Evolutionary conservation across 768 basidiomycete species (phyloP).

Genomic region (Hortiboletus campestris): DNA sequence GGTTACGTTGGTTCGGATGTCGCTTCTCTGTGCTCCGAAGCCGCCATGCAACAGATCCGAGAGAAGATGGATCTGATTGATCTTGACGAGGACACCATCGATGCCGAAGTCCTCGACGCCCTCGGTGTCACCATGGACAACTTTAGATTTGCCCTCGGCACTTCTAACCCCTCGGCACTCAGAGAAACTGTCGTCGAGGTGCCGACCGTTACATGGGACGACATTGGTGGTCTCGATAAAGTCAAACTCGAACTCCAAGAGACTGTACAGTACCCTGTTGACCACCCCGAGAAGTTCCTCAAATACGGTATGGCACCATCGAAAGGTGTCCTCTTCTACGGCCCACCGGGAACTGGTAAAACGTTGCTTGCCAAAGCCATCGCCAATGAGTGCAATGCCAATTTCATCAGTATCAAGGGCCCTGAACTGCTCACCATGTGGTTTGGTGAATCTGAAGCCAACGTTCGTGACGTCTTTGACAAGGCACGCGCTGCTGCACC

Average conservation of each 20-base stretch:
- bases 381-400: slow-evolving; percentile 99
- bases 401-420: slow-evolving; percentile 99
- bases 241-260: slow-evolving; percentile 99
- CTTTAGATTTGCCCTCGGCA: slow-evolving; percentile 98
- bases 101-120: slow-evolving; percentile 97
- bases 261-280: slow-evolving; percentile 99
- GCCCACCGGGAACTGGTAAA: slow-evolving; percentile 99
- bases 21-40: slow-evolving; percentile 96
- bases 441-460: slow-evolving; percentile 99
- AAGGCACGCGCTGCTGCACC: slow-evolving; percentile 99
- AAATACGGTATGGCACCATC: slow-evolving; percentile 99
- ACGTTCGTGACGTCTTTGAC: slow-evolving; percentile 99
- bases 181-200: slow-evolving; percentile 99
- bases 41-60: slow-evolving; percentile 99
- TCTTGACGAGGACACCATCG: slow-evolving; percentile 96
- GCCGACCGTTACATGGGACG: slow-evolving; percentile 98
- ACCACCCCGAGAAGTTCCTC: slow-evolving; percentile 99
- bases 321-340: slow-evolving; percentile 99
- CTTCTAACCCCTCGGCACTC: slow-evolving; percentile 96
- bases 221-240: slow-evolving; percentile 98
- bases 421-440: slow-evolving; percentile 99
- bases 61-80: slow-evolving; percentile 99
- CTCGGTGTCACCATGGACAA: slow-evolving; percentile 99
- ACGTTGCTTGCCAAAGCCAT: slow-evolving; percentile 98
- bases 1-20: slow-evolving; percentile 99